phyloP scores from a whole-genome alignment of 2,329 filamentous ascomycete genomes.

The Calonectria montana region DNA sequence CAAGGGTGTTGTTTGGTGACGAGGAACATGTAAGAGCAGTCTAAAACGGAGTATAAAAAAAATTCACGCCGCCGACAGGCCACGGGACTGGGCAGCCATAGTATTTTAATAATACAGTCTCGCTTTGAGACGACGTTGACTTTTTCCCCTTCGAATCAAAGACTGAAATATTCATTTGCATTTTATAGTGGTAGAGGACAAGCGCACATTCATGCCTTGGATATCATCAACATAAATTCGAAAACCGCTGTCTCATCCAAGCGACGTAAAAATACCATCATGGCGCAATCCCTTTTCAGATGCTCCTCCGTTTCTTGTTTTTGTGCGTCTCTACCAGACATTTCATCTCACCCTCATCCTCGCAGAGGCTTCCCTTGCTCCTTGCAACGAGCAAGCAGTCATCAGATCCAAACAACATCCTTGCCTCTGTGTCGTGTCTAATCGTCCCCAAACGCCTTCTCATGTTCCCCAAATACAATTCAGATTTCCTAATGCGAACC shows the following conservation, averaged over 20 bases:
- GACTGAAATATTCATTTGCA: neutral
- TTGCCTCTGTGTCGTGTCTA: constrained; percentile 35
- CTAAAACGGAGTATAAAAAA: constrained; percentile 3
- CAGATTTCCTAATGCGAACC: constrained; percentile 32
- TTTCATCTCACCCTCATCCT: neutral
- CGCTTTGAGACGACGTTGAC: neutral
- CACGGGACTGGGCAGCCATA: neutral
- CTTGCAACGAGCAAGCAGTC: constrained; percentile 4
- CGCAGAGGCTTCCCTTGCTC: neutral
- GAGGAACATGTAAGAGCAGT: neutral
- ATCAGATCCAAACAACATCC: constrained; percentile 15
- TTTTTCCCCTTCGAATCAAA: neutral
- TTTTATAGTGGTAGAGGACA: neutral
- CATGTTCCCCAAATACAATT: constrained; percentile 35
- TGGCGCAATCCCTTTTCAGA: constrained; percentile 3
- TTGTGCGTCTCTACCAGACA: neutral
- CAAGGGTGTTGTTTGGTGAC: constrained; percentile 8
- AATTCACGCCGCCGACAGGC: constrained; percentile 1
- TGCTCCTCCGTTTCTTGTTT: constrained; percentile 7
- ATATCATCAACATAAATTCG: constrained; percentile 20
- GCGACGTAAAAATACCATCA: neutral
- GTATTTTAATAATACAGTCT: constrained; percentile 21
- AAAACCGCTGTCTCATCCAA: neutral
- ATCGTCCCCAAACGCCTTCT: constrained; percentile 43
- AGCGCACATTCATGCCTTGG: neutral